These are phyloP conservation scores for Aspergillus piperis DNA, from an alignment of 2,329 filamentous ascomycete species.

Conservation along the genomic window DNA sequence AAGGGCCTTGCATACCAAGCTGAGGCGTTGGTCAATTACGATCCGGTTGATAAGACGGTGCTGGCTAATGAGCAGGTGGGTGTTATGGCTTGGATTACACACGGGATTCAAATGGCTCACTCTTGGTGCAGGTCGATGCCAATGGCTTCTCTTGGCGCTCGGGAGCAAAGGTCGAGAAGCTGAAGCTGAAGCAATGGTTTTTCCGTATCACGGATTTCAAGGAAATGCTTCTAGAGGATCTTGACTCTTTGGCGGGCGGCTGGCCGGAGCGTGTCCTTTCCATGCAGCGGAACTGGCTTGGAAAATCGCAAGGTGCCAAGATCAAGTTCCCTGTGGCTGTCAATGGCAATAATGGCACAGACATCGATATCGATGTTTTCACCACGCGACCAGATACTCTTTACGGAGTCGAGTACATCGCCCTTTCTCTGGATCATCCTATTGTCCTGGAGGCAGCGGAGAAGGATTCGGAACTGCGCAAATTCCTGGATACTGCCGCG, in stretches of 20 bases:
- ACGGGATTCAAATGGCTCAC: constrained; percentile 9
- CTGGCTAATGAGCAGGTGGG: constrained; percentile 79
- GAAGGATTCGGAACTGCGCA: constrained; percentile 61
- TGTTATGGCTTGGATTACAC: background rate
- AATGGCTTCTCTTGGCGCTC: constrained; percentile 85
- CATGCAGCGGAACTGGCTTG: constrained; percentile 88
- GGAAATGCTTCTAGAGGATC: constrained; percentile 69
- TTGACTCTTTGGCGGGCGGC: constrained; percentile 65
- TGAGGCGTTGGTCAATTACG: constrained; percentile 84
- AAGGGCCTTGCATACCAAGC: constrained; percentile 78
- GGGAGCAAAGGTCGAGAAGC: constrained; percentile 79
- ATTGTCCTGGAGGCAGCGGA: constrained; percentile 64
- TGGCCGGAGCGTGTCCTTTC: constrained; percentile 83
- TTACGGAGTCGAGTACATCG: constrained; percentile 83
- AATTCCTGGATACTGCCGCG: constrained; percentile 62
- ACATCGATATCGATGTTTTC: constrained; percentile 67
- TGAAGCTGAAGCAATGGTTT: constrained; percentile 84
- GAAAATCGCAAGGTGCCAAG: constrained; percentile 71
- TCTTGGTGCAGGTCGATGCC: constrained; percentile 63
- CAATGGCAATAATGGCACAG: constrained; percentile 27
- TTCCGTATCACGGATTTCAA: constrained; percentile 79
- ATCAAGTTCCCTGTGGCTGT: constrained; percentile 67
- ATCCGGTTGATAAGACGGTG: constrained; percentile 85
- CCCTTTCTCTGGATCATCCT: constrained; percentile 72
- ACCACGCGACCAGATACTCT: constrained; percentile 85